A percentile compares a stretch with the other conserved stretches of the same genome.
phyloP scores from a whole-genome alignment of 2,329 filamentous ascomycete genomes.

The Botrytis fragariae region DNA sequence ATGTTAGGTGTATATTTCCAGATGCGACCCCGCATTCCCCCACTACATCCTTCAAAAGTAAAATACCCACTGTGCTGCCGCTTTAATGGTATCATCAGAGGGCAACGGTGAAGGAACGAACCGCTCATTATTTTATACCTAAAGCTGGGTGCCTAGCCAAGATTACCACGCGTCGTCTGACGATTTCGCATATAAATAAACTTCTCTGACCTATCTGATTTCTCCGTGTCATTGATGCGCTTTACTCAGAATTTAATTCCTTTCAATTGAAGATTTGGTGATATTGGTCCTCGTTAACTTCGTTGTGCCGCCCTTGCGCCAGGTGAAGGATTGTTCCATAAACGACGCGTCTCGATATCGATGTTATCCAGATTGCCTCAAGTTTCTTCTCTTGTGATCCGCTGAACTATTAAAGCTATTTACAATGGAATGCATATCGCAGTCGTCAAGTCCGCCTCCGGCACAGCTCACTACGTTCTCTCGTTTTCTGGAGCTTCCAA shows the following conservation, averaged over 20 bases:
- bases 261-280: no score
- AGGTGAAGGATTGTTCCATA: not conserved
- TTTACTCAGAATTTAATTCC: not conserved
- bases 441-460: not conserved
- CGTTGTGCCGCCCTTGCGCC: not conserved
- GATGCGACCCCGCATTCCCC: not conserved
- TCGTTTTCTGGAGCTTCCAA: slow-evolving; percentile 27
- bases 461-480: slow-evolving; percentile 22
- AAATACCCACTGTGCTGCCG: not conserved
- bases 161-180: not conserved
- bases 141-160: not conserved
- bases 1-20: not conserved
- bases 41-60: not conserved
- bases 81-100: not conserved
- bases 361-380: no score
- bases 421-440: not conserved
- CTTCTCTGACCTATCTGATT: not conserved
- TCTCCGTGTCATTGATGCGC: not conserved
- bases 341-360: not conserved
- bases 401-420: not conserved
- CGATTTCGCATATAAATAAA: not conserved
- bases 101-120: not conserved
- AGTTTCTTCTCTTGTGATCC: not conserved
- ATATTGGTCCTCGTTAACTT: no score
- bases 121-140: not conserved